These are phyloP conservation scores for Achaetomiella virescens DNA, from an alignment of 495 filamentous ascomycete genomes.

Conservation along the genomic window DNA sequence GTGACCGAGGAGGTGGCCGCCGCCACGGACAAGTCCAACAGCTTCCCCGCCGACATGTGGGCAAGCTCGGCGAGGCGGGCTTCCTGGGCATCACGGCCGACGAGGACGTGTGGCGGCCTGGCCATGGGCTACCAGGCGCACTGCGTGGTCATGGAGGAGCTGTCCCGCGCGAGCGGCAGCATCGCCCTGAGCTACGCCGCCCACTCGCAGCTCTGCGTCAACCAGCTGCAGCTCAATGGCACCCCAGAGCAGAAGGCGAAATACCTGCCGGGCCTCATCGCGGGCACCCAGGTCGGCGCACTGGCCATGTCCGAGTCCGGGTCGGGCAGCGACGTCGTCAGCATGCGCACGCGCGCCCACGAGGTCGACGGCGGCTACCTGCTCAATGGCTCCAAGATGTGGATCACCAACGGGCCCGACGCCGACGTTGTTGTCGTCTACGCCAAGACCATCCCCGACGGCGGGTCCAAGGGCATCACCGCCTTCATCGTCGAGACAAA, in stretches of 20 bases:
- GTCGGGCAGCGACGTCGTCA: constrained; percentile 88
- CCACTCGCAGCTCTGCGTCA: constrained; percentile 94
- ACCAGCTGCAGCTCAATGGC: constrained; percentile 93
- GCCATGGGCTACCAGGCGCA: constrained; percentile 96
- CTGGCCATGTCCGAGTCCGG: constrained; percentile 94
- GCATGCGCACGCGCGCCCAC: constrained; percentile 83
- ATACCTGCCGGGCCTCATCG: constrained; percentile 75
- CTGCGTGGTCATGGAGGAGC: constrained; percentile 92
- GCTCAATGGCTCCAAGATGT: constrained; percentile 95
- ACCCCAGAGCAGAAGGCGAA: constrained; percentile 66
- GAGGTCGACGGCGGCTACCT: constrained; percentile 77
- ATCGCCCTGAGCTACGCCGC: constrained; percentile 91
- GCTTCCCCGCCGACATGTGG: constrained; percentile 90
- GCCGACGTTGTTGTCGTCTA: constrained; percentile 87
- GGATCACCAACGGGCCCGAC: constrained; percentile 98
- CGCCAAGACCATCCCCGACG: constrained; percentile 82
- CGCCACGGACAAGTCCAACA: constrained; percentile 74
- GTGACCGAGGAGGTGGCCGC: constrained; percentile 80
- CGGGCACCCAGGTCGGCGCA: constrained; percentile 77
- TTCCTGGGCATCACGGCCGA: constrained; percentile 92
- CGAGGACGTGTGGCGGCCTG: constrained; percentile 85
- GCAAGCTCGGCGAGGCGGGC: constrained; percentile 84
- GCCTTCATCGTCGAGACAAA: constrained; percentile 80
- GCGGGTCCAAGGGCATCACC: constrained; percentile 85
- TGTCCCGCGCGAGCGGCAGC: constrained; percentile 60